Base-by-base conservation (phyloP, 805 yeast genomes). In the Candida michaelii region DNA sequence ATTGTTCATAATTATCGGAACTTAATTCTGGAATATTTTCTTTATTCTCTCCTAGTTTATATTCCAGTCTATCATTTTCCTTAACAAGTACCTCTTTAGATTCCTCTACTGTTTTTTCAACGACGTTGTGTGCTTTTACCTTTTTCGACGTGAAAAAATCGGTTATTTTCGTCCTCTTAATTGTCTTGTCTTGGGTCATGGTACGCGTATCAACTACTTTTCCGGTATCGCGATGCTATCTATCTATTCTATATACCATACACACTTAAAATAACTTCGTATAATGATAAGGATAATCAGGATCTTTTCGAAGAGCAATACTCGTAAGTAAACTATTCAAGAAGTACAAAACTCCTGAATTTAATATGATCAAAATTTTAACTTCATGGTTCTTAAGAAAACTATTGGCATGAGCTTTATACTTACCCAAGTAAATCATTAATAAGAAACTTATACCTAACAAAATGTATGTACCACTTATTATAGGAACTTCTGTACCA, bases 401-500 rank as follows among this genome's bases (percentile, higher is more conserved):
- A 33, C 58, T 54, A 4, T 42, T 29, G 3, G 39, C 43, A 12
- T 55, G 48, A n/a, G 60, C 54, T 35, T 56, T 48, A 49, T 65
- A 65, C 7, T 44, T 40, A 54, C 62, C 80, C 43, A 54, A 48
- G 18, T 61, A 55, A 4, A 76, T 64, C 33, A 85, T 57, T 0
- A 55, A 40, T 9, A 76, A 52, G n/a, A 77, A 39, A 4, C 71
- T 45, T 0, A 60, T 39, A 0, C 75, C 77, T 49, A 85, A 64
- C 0, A 62, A 50, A 5, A 73, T 48, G 52, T 85, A 86, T 48
- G 76, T 65, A 1, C 53, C 57, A 2, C 77, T 73, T 6, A 83
- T 74, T 2, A 82, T 58, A 4, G 80, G 54, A 3, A 81, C 71
- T 55, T 86, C 95, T 3, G 77, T 62, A 0, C 93, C 91, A 60